These are phyloP conservation scores for Neofusicoccum ribis DNA, from an alignment of 2,329 filamentous ascomycete genomes.

Conservation along the genomic window DNA sequence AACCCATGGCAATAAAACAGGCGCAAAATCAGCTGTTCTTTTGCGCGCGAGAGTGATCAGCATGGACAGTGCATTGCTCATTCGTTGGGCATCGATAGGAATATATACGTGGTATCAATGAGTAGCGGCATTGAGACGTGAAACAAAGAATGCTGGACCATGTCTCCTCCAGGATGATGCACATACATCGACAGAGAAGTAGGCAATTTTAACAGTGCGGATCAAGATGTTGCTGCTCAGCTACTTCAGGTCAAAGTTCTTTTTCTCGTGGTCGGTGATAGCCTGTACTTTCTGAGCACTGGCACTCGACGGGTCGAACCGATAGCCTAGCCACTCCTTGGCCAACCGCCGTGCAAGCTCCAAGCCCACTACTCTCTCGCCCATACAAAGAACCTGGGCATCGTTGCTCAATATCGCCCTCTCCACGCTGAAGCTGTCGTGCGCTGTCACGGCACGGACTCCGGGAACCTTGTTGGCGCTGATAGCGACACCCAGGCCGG, in stretches of 20 bases:
- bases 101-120: too few species aligned
- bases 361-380: constrained; percentile 77
- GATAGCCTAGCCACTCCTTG: constrained; percentile 81
- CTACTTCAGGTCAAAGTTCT: constrained; percentile 19
- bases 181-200: background rate
- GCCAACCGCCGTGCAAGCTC: constrained; percentile 77
- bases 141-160: background rate
- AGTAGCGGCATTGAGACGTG: too few species aligned
- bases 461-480: constrained; percentile 86
- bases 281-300: constrained; percentile 59
- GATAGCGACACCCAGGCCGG: constrained; percentile 83
- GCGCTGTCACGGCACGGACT: constrained; percentile 82
- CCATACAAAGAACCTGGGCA: constrained; percentile 84
- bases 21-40: background rate
- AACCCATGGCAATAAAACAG: background rate
- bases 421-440: constrained; percentile 84
- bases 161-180: background rate
- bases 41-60: too few species aligned
- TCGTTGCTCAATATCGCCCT: constrained; percentile 79
- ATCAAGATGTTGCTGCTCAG: background rate
- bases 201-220: background rate
- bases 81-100: too few species aligned
- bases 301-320: constrained; percentile 69
- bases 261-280: constrained; percentile 51
- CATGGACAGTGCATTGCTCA: too few species aligned